phyloP scores from a whole-genome alignment of 768 basidiomycete genomes.

The Dentipellis fragilis region DNA sequence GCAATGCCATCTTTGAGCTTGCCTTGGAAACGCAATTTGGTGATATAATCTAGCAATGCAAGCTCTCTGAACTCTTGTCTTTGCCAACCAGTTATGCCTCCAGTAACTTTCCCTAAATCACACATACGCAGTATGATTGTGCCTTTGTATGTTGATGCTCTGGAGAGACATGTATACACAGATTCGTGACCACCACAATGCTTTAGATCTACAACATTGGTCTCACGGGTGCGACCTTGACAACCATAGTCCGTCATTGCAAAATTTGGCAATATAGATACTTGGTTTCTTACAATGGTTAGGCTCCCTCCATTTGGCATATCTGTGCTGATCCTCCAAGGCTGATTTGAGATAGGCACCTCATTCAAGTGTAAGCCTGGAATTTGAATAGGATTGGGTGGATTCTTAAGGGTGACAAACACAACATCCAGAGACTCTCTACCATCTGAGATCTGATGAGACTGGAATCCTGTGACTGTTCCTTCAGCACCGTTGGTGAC shows the following conservation, averaged over 20 bases:
- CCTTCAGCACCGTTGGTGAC: conserved; percentile 18
- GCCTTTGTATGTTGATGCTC: conserved; percentile 6
- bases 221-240: conserved; percentile 13
- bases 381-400: conserved; percentile 4
- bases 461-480: conserved; percentile 11
- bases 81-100: conserved; percentile 7
- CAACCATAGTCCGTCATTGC: conserved; percentile 17
- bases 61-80: conserved; percentile 13
- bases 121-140: conserved; percentile 13
- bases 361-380: conserved; percentile 12
- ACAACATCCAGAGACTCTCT: conserved; percentile 2
- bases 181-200: conserved; percentile 11
- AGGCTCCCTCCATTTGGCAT: conserved; percentile 4
- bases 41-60: conserved; percentile 8
- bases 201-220: conserved; percentile 12
- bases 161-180: conserved; percentile 16
- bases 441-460: background rate
- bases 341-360: conserved; percentile 7
- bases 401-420: conserved; percentile 10
- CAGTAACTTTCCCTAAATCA: conserved; percentile 1
- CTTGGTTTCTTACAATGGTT: conserved; percentile 6
- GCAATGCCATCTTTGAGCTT: background rate
- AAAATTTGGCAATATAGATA: conserved; percentile 14
- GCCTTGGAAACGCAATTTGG: background rate
- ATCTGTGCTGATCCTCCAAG: background rate